These are phyloP conservation scores for Elsinoe ampelina DNA, from an alignment of 2,329 filamentous ascomycete genomes.

Conservation along the genomic window DNA sequence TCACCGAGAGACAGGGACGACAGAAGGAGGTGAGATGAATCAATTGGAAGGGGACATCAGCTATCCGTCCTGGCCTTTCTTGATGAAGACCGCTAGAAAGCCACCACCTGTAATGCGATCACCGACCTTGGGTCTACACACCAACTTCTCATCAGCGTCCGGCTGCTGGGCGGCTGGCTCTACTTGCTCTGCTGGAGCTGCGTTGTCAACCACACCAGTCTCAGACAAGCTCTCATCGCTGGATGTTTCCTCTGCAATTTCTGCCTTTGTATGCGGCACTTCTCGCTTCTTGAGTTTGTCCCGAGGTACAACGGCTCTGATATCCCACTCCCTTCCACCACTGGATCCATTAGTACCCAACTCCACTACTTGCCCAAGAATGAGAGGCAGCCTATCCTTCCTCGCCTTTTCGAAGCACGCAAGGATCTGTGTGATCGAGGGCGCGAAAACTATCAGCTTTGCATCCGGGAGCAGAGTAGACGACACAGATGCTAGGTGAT, in stretches of 20 bases:
- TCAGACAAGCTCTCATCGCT: background rate
- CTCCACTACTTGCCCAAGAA: conserved; percentile 52
- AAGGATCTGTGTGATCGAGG: conserved; percentile 68
- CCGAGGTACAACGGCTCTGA: conserved; percentile 42
- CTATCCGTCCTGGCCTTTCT: conserved; percentile 15
- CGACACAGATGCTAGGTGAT: conserved; percentile 42
- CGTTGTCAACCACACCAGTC: background rate
- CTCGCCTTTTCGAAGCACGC: conserved; percentile 51
- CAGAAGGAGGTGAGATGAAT: conserved; percentile 2
- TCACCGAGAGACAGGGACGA: conserved; percentile 15
- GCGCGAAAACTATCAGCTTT: conserved; percentile 60
- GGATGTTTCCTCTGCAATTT: background rate
- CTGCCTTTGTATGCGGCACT: background rate
- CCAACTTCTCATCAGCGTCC: conserved; percentile 20
- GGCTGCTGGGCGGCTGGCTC: background rate
- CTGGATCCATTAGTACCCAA: conserved; percentile 40
- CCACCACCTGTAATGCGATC: conserved; percentile 30
- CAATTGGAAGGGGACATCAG: background rate
- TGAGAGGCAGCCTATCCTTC: conserved; percentile 45
- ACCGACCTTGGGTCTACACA: conserved; percentile 33
- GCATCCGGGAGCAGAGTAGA: conserved; percentile 56
- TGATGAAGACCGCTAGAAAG: conserved; percentile 30
- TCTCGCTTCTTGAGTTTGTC: conserved; percentile 17
- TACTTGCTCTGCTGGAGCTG: background rate
- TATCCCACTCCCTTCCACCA: conserved; percentile 56